Evolutionary conservation across 305 asterid genomes (phyloP).

Genomic region (Withania somnifera): DNA sequence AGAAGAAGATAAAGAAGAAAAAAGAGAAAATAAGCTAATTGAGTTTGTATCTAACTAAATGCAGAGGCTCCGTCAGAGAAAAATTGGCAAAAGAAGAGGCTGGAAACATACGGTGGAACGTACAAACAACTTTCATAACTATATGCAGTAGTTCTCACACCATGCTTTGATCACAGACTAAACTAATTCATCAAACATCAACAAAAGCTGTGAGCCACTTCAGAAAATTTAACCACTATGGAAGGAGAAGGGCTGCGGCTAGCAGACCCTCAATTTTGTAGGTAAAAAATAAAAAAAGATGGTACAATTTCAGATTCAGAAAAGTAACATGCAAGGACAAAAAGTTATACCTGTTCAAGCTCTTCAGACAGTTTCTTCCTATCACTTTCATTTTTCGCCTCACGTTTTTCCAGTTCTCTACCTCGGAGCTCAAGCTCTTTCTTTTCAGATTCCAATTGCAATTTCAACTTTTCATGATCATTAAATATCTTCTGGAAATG

Average conservation of each 20-base stretch:
- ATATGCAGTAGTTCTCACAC: background rate
- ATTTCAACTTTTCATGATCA: conserved; percentile 63
- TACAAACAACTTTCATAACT: background rate
- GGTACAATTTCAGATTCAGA: background rate
- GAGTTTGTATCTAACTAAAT: background rate
- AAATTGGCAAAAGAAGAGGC: background rate
- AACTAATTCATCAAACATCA: background rate
- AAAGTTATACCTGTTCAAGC: conserved; percentile 51
- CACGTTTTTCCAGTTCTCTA: conserved; percentile 56
- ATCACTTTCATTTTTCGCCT: conserved; percentile 52
- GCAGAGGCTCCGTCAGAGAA: background rate
- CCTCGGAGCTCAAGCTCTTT: conserved; percentile 58
- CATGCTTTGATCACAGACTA: background rate
- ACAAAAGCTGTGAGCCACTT: background rate
- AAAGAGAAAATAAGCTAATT: background rate
- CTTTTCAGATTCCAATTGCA: conserved; percentile 48
- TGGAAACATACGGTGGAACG: background rate
- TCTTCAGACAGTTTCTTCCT: conserved; percentile 67
- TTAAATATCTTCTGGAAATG: conserved; percentile 57
- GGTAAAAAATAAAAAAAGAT: conserved; percentile 9
- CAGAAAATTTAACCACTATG: background rate
- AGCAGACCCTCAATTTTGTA: conserved; percentile 1
- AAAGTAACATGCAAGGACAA: conserved; percentile 3
- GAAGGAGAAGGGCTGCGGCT: background rate
- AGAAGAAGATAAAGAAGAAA: background rate